Percentiles rank a stretch among this genome's conserved stretches.
These are phyloP conservation scores for Rubia tinctorum DNA, from an alignment of 305 asterid species.

Conservation along the genomic window DNA sequence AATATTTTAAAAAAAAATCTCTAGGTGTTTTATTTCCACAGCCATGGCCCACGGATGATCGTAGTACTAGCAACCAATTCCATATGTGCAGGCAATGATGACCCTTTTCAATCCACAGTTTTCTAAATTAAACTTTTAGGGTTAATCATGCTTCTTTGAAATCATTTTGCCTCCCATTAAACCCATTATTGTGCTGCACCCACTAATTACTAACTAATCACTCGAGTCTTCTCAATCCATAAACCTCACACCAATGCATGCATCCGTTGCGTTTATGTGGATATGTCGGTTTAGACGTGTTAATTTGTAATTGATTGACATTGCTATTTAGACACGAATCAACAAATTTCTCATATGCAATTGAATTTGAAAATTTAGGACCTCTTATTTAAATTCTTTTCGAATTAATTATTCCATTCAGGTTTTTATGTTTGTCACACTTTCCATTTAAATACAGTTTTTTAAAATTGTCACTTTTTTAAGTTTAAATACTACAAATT, in stretches of 20 bases:
- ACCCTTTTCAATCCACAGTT: conserved; percentile 21
- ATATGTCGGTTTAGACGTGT: neutral
- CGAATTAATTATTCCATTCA: too few relatives aligned
- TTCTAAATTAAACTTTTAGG: conserved; percentile 11
- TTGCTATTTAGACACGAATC: too few relatives aligned
- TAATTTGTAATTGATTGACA: too few relatives aligned
- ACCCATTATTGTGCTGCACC: neutral
- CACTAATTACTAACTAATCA: neutral
- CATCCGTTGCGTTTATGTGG: neutral
- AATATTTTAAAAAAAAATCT: neutral
- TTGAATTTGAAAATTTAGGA: too few relatives aligned
- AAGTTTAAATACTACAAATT: too few relatives aligned
- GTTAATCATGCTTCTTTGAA: conserved; percentile 23
- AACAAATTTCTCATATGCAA: too few relatives aligned
- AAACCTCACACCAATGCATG: neutral
- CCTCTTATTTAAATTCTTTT: too few relatives aligned
- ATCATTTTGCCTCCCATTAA: conserved; percentile 27
- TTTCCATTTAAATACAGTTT: too few relatives aligned
- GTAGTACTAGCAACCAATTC: neutral
- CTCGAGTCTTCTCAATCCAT: neutral
- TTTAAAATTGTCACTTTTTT: too few relatives aligned
- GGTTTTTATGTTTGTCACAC: too few relatives aligned
- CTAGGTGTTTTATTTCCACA: conserved; percentile 8
- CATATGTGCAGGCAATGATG: conserved; percentile 16
- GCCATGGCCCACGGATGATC: neutral